Evolutionary conservation across 768 basidiomycete genomes (phyloP), one percentile per base, ranked within the genome.

Genomic region (Heimioporus sp.): DNA sequence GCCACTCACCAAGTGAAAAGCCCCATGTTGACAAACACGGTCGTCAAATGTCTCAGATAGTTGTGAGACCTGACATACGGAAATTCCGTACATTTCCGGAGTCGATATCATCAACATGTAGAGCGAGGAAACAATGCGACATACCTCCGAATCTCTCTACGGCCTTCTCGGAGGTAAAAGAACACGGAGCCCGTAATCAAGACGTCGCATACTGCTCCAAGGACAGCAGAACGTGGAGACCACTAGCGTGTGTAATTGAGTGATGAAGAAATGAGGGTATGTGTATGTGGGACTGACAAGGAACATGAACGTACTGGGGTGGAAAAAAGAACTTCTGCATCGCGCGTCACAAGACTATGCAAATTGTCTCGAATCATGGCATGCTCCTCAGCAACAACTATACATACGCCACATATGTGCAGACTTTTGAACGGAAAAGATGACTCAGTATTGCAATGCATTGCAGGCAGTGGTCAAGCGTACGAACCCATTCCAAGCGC

Each of bases 141-240:
- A 4, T 32, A 62, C 61, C 43, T 52, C 16, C 20, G 48, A 35
- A 60, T 4, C n/a, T 30, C 49, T 37, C 45, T 43, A 20, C 49
- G 51, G 0, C 61, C 49, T 30, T 35, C 57, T 17, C 61, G 58
- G 48, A 62, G 54, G 24, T 62, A 62, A 31, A 63, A 63, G 20
- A 60, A 56, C 9, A 56, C 57, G 11, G 61, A 60, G 2, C 50
- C 61, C 6, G 60, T 60, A 16, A 62, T 62, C 28, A 62, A 9
- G 19, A 53, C 1, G 31, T 62, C 60, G 40, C 57, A 51, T 10
- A 45, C 37, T 8, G 43, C 61, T 10, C 49, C 47, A 9, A 59
- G 16, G 20, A 44, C 28, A 3, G 60, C 92, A 0, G 58, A 55
- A 24, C 56, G 47, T 24, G 51, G 56, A 3, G 56, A 58, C 57